Conservation (phyloP, 371 early-diverging fungal genomes). For the Sporodiniella umbellata region DNA sequence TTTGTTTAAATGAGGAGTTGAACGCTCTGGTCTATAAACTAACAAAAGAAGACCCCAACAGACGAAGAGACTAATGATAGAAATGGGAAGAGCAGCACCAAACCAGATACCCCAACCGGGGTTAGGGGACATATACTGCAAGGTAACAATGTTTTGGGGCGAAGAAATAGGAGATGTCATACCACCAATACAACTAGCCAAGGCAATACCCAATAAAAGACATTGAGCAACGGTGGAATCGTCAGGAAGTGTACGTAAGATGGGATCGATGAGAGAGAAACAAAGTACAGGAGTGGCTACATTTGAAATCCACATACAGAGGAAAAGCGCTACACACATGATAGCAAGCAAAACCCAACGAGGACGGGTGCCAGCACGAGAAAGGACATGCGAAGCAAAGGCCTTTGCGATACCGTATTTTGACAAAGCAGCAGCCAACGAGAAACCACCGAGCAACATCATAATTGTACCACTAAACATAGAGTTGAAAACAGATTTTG, state of each 20-base stretch:
- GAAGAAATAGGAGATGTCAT: slow-evolving; percentile 97
- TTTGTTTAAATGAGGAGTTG: slow-evolving; percentile 45
- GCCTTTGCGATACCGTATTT: slow-evolving; percentile 72
- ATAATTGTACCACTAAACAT: slow-evolving; percentile 97
- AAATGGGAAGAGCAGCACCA: slow-evolving; percentile 72
- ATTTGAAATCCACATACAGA: slow-evolving; percentile 81
- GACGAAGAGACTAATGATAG: slow-evolving; percentile 64
- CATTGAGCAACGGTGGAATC: slow-evolving; percentile 75
- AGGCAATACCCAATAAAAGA: slow-evolving; percentile 90
- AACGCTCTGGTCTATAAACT: slow-evolving; percentile 59
- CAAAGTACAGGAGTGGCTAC: slow-evolving; percentile 86
- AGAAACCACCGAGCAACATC: slow-evolving; percentile 94
- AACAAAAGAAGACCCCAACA: slow-evolving; percentile 81
- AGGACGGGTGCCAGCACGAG: slow-evolving; percentile 71
- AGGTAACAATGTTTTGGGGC: slow-evolving; percentile 91
- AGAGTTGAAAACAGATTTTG: slow-evolving; percentile 78
- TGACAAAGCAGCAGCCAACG: slow-evolving; percentile 72
- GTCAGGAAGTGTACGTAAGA: slow-evolving; percentile 66
- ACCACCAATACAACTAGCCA: slow-evolving; percentile 94
- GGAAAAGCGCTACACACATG: slow-evolving; percentile 75
- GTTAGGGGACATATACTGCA: slow-evolving; percentile 80
- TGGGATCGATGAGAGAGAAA: slow-evolving; percentile 74
- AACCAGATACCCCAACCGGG: slow-evolving; percentile 91
- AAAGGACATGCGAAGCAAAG: slow-evolving; percentile 65
- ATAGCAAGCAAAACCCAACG: slow-evolving; percentile 67